Evolutionary conservation across 441 rosid species (phyloP), one percentile per base, ranked within the genome.

Genomic region (Hura crepitans): DNA sequence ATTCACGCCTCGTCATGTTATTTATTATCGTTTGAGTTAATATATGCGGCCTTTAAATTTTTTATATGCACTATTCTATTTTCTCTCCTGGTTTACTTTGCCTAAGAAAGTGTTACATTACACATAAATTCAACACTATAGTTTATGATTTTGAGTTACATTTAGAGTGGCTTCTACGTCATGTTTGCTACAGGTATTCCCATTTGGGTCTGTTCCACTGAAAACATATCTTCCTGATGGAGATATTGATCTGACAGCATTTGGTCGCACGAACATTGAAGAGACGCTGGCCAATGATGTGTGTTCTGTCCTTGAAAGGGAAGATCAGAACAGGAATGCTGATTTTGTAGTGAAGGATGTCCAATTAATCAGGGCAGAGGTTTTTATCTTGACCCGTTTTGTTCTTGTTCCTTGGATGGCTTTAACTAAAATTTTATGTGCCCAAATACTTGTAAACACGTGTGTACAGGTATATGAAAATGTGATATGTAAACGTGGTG

Each of bases 181-280:
- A 10, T 47, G 56, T 65, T 46, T 35, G 79, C 96, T 54, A n/a
- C 81, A 93, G 97, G 98, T 93, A 25, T 82, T 81, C 75, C 87
- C 97, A 33, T 93, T 84, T 83, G 97, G 97, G 50, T 93, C 97
- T 17, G 98, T 93, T 14, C 98, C 98, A 3, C 74, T 93, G 80
- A 91, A 85, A 83, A 93, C 98, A 2, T 93, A 93, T 86, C 98
- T 93, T 72, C 98, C 98, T 46, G 98, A 93, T 77, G 97, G 97
- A 50, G 98, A 93, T 79, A 93, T 93, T 77, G 98, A 93, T 77
- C 80, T 93, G 83, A 93, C 97, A 17, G 87, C 87, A 71, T 81
- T 93, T 78, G 87, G 91, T 65, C 86, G 87, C 61, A 63, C 67
- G 58, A 79, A 75, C 72, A 53, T 76, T 17, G 97, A 91, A 68